Evolutionary conservation across 768 basidiomycete species (phyloP).

Genomic region (Cystobasidium onofrii): DNA sequence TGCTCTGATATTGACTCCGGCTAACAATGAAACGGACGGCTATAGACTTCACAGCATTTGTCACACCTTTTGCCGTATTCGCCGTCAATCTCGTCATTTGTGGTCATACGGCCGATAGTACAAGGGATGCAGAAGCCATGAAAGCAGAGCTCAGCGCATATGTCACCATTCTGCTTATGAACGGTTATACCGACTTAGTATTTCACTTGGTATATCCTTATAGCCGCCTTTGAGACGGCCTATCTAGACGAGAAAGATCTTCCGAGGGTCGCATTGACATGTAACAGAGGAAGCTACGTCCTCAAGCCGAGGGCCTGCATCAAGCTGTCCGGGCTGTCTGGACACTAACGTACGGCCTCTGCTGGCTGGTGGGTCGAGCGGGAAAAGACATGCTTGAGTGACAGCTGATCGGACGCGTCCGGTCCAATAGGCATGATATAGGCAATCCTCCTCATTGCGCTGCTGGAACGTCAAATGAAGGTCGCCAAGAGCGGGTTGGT

Average conservation of each 20-base stretch:
- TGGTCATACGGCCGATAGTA: background rate
- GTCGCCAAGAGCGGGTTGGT: background rate
- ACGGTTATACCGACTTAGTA: too few relatives aligned
- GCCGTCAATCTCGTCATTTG: background rate
- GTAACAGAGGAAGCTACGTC: background rate
- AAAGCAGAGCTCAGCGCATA: background rate
- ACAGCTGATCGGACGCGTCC: too few relatives aligned
- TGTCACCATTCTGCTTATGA: too few relatives aligned
- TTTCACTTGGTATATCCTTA: too few relatives aligned
- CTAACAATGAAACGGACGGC: background rate
- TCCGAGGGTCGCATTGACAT: background rate
- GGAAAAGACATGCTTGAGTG: too few relatives aligned
- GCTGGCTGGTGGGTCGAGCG: constrained; percentile 29
- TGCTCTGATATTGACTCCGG: too few relatives aligned
- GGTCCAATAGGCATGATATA: background rate
- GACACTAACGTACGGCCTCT: constrained; percentile 12
- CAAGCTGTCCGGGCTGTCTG: constrained; percentile 17
- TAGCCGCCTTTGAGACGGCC: too few relatives aligned
- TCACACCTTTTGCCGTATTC: background rate
- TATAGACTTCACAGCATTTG: constrained; percentile 1
- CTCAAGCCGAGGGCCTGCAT: background rate
- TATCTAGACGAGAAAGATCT: background rate
- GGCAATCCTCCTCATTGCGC: constrained; percentile 1
- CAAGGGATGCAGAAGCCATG: background rate
- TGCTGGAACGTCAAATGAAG: constrained; percentile 1